phyloP scores from a whole-genome alignment of 108 stramenopile genomes.

The Fragilariopsis cylindrus region DNA sequence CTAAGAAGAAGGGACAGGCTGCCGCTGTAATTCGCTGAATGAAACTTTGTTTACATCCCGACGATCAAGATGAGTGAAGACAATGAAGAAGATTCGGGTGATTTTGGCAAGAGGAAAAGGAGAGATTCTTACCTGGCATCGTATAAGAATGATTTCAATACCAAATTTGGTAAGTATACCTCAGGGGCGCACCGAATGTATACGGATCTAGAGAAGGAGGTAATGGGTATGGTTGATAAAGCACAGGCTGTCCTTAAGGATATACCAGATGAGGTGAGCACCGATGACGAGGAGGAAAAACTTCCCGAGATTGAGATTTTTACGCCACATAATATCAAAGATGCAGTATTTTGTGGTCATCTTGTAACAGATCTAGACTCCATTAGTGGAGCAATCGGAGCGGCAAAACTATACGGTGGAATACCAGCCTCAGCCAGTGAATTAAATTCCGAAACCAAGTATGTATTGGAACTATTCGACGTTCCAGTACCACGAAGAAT shows the following conservation, averaged over 20 bases:
- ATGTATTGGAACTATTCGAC: conserved; percentile 49
- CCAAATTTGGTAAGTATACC: too few relatives aligned
- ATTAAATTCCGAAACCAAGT: conserved; percentile 64
- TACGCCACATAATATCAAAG: conserved; percentile 45
- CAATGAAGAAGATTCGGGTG: too few relatives aligned
- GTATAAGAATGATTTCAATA: too few relatives aligned
- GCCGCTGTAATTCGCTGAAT: too few relatives aligned
- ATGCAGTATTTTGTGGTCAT: conserved; percentile 70
- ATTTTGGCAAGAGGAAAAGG: too few relatives aligned
- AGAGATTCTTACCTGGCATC: too few relatives aligned
- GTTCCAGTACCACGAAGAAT: conserved; percentile 39
- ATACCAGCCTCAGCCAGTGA: conserved; percentile 52
- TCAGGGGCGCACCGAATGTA: neutral
- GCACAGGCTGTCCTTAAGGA: neutral
- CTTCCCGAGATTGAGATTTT: conserved; percentile 45
- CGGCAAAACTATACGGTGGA: conserved; percentile 68
- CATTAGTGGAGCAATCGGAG: conserved; percentile 71
- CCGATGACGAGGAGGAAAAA: conserved; percentile 31
- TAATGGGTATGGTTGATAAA: neutral
- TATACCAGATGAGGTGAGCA: conserved; percentile 7
- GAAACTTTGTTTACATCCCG: too few relatives aligned
- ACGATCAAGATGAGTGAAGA: too few relatives aligned
- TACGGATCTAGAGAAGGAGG: neutral
- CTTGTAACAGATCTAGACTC: conserved; percentile 77
- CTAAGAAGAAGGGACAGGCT: too few relatives aligned